Percentiles rank a stretch among this genome's conserved stretches.
phyloP scores from a whole-genome alignment of 2,329 filamentous ascomycete species.

The Arachnomyces sp. region DNA sequence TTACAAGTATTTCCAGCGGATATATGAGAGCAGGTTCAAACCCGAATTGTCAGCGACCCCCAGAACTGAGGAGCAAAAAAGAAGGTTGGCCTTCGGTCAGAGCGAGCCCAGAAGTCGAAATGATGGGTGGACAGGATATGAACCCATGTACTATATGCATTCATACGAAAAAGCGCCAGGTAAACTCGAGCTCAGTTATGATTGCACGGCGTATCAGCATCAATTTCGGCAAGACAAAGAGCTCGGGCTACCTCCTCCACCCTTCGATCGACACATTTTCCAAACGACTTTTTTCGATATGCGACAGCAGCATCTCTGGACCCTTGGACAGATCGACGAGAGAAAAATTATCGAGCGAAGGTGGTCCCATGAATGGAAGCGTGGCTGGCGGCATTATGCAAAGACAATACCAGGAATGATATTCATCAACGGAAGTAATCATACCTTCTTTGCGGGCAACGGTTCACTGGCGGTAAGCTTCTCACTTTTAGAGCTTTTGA shows the following conservation, averaged over 20 bases:
- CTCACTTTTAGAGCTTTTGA: background rate
- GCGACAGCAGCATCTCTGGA: constrained; percentile 50
- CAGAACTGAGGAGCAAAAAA: constrained; percentile 35
- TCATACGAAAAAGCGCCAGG: constrained; percentile 46
- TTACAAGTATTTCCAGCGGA: constrained; percentile 48
- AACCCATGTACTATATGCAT: constrained; percentile 56
- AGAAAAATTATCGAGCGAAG: constrained; percentile 51
- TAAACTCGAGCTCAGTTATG: constrained; percentile 59
- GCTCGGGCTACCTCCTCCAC: constrained; percentile 20
- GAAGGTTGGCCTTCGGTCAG: constrained; percentile 42
- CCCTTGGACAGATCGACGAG: constrained; percentile 49
- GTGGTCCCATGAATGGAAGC: constrained; percentile 58
- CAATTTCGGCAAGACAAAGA: constrained; percentile 50
- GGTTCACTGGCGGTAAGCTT: constrained; percentile 61
- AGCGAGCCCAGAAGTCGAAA: constrained; percentile 28
- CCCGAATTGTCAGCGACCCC: constrained; percentile 43
- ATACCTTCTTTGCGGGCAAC: constrained; percentile 56
- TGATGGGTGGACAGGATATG: constrained; percentile 39
- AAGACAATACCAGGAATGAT: constrained; percentile 63
- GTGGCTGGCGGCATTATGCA: constrained; percentile 53
- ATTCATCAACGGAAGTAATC: constrained; percentile 59
- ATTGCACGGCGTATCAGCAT: constrained; percentile 68
- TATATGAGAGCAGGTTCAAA: constrained; percentile 51
- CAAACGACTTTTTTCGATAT: constrained; percentile 59
- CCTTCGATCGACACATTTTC: constrained; percentile 57